Evolutionary conservation across 345 rosid genomes (phyloP).

Genomic region (Gossypium ekmanianum): DNA sequence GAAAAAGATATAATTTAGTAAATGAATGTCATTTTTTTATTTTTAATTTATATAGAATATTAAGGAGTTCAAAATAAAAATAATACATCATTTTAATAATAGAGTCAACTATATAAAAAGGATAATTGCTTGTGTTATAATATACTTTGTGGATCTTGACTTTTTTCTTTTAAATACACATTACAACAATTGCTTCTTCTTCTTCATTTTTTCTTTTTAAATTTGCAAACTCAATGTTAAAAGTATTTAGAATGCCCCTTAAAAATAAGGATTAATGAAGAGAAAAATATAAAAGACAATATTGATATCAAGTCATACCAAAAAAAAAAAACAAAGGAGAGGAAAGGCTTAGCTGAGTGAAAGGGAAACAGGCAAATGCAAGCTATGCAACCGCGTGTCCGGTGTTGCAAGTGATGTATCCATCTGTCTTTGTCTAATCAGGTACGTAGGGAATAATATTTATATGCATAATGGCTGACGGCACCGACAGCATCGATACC

Average conservation of each 20-base stretch:
- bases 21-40: not conserved
- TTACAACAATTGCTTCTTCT: too few species aligned
- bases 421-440: not conserved
- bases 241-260: too few species aligned
- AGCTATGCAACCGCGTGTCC: not conserved
- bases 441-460: not conserved
- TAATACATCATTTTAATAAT: not conserved
- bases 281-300: too few species aligned
- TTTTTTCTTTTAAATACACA: too few species aligned
- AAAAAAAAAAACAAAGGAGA: not conserved
- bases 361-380: not conserved
- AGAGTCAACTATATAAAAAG: not conserved
- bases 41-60: not conserved
- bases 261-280: too few species aligned
- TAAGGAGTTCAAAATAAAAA: not conserved
- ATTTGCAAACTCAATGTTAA: too few species aligned
- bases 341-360: not conserved
- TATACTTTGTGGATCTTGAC: not conserved
- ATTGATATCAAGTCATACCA: too few species aligned
- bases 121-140: not conserved
- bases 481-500: not conserved
- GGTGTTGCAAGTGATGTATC: not conserved
- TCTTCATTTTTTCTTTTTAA: too few species aligned
- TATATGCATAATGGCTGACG: not conserved
- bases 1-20: not conserved